Evolutionary conservation across 371 early-diverging fungal genomes (phyloP), one percentile per base, ranked within the genome.

Genomic region (Mortierella sp.): DNA sequence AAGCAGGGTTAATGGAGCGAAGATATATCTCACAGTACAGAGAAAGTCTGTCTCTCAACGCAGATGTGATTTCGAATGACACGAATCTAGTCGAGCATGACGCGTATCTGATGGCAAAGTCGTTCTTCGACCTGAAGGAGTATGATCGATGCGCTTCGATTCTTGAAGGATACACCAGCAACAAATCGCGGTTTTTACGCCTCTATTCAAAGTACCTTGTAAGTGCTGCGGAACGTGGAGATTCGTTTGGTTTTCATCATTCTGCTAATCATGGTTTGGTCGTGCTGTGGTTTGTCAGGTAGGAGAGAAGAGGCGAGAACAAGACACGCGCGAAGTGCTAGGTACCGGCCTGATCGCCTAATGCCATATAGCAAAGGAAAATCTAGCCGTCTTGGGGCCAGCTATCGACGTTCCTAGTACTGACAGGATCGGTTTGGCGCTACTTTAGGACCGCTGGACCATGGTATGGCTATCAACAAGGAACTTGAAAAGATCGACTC

Each of bases 61-160:
- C 54, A 17, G 71, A 67, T 56, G 47, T 60, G 55, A 86, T 78
- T 57, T 31, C 43, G 10, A 52, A 51, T 21, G 43, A 37, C 10
- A 46, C 28, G 16, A 34, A 54, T 27, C n/a, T 79, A 57, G 31
- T 59, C 0, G 85, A 88, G 53, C 50, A 61, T 29, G 91, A 91
- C 61, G 79, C 79, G 45, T 88, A 86, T 47, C 78, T 86, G 40
- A 81, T 90, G 67, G 92, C 91, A 34, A 91, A 90, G 69, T 72
- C 88, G 3, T 81, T 89, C 31, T 94, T 93, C 62, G 89, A 93
- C 43, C 65, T 88, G 58, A 85, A 89, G 57, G 90, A 94, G 56
- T 91, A 83, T 60, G 88, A 90, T 67, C 83, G 90, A 10, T 89
- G 85, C 27, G 81, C 83, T 0, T 78, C 72, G 43, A 56, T 82